These are phyloP conservation scores for Saccharomycopsis malanga DNA, from an alignment of 805 yeast genomes.

Conservation along the genomic window DNA sequence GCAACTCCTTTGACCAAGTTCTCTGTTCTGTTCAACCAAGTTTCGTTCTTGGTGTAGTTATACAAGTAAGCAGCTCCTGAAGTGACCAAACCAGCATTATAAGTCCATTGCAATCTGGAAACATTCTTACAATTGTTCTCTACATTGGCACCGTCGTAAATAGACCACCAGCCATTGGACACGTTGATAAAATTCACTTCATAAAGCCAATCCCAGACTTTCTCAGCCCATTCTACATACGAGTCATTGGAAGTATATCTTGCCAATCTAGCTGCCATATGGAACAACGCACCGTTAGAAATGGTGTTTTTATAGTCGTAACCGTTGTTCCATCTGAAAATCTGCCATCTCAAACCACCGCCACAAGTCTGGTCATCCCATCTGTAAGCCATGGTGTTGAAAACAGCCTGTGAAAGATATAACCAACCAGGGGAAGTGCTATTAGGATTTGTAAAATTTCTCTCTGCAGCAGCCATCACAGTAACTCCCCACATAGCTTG, in stretches of 20 bases:
- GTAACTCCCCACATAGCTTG: constrained; percentile 97
- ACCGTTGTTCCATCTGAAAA: constrained; percentile 89
- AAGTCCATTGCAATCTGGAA: constrained; percentile 69
- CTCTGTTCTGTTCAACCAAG: constrained; percentile 60
- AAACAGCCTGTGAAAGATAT: constrained; percentile 78
- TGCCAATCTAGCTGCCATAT: constrained; percentile 79
- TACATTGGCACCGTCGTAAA: constrained; percentile 63
- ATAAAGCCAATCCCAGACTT: constrained; percentile 74
- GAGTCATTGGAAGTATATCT: constrained; percentile 71
- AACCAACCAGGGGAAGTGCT: constrained; percentile 66
- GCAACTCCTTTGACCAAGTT: constrained; percentile 47
- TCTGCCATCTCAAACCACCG: constrained; percentile 97
- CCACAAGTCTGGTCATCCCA: constrained; percentile 74
- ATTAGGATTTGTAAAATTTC: constrained; percentile 71
- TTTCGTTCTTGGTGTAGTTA: constrained; percentile 57
- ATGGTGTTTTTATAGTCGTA: constrained; percentile 89
- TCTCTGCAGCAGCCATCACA: constrained; percentile 87
- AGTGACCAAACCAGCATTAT: constrained; percentile 74
- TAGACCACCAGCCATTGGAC: constrained; percentile 34
- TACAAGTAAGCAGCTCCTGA: constrained; percentile 78
- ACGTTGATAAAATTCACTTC: constrained; percentile 42
- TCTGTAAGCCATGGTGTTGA: constrained; percentile 80
- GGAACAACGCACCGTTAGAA: constrained; percentile 85
- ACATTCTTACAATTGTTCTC: constrained; percentile 54
- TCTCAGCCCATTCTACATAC: constrained; percentile 68